Base-by-base conservation (phyloP, 2,329 filamentous ascomycete species). In the Exophiala viscosa region DNA sequence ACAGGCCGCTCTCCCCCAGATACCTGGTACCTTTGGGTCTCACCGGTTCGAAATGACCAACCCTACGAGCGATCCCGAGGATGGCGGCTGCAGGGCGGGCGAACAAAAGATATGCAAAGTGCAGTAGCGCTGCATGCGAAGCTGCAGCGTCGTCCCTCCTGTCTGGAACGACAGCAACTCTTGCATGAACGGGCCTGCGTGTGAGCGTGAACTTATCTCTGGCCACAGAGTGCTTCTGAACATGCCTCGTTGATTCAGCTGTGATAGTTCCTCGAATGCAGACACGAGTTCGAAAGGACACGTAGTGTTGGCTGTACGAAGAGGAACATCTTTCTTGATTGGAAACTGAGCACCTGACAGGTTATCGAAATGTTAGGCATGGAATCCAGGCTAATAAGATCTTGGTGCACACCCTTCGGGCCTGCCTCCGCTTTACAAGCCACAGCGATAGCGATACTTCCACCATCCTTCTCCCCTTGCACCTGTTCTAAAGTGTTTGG, bases 81-180 rank as follows among this genome's bases (percentile, higher is more conserved):
- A 55, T 40, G 40, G 52, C 20, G 18, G 45, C 28, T 35, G 43
- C 55, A 55, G 52, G 56, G 49, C 45, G 47, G 43, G 36, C 32
- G 34, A 38, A 33, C 28, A 43, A 13, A 39, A 48, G 48, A 50
- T 50, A 46, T 42, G 45, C 33, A 28, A 48, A 44, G 18, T 60
- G 52, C 57, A 55, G 57, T 58, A 60, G 57, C 44, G 45, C 45
- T 45, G 52, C 53, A 47, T 18, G 34, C 36, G 38, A 39, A 39
- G 42, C 47, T 55, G 52, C 55, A 52, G 55, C 46, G 17, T 3
- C 15, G 11, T 41, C 28, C 32, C 20, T 48, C 38, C 40, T 39
- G 32, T 53, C 15, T 41, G n/a, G 13, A 13, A 36, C 45, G 45
- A 43, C 34, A 46, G 34, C 33, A 36, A 56, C 53, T 54, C 53